These are phyloP conservation scores for Aureobasidium vineae DNA, from an alignment of 2,329 filamentous ascomycete species.

Conservation along the genomic window DNA sequence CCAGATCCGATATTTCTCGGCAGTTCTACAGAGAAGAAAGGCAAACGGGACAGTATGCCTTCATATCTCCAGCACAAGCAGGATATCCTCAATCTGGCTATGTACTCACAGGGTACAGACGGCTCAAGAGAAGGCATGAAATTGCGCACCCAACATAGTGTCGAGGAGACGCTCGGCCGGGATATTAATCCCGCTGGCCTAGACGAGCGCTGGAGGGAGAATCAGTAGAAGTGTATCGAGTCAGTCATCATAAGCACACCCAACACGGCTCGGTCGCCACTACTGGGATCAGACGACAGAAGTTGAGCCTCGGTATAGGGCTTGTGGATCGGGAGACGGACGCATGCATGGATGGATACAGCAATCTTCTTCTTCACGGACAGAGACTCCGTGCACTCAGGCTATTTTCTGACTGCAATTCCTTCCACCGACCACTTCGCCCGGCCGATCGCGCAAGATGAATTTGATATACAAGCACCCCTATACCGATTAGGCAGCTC, in stretches of 20 bases:
- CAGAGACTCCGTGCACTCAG: background rate
- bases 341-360: background rate
- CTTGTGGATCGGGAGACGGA: background rate
- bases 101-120: constrained; percentile 47
- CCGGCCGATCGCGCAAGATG: background rate
- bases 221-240: background rate
- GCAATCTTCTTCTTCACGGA: background rate
- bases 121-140: constrained; percentile 40
- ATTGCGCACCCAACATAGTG: constrained; percentile 42
- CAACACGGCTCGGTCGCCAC: constrained; percentile 4
- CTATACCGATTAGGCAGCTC: background rate
- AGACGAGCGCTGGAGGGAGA: constrained; percentile 43
- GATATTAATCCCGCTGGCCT: constrained; percentile 30
- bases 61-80: constrained; percentile 34
- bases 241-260: background rate
- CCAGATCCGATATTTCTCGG: constrained; percentile 41
- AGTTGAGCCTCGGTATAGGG: background rate
- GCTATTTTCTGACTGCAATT: too few relatives aligned
- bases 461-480: background rate
- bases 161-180: constrained; percentile 34
- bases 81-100: constrained; percentile 45
- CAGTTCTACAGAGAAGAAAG: background rate
- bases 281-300: background rate
- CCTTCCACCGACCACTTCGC: background rate
- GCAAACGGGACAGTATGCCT: background rate